phyloP scores from a whole-genome alignment of 1,139 yeast genomes.

The Cylindricascospora bacillispora region DNA sequence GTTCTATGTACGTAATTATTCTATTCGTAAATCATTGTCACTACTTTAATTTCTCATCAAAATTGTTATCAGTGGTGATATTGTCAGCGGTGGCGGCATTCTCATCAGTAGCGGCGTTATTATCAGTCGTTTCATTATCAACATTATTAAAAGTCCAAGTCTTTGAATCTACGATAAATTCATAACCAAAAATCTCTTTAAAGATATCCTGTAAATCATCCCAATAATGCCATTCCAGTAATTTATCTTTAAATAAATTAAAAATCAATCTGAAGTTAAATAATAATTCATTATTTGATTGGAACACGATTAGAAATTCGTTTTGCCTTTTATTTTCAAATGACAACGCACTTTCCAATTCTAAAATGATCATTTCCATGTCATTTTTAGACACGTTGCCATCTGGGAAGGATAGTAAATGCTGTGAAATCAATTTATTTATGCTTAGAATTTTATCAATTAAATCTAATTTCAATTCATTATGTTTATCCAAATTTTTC shows the following conservation, averaged over 20 bases:
- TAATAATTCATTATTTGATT: conserved; percentile 18
- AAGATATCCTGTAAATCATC: conserved; percentile 14
- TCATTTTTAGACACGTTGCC: conserved; percentile 10
- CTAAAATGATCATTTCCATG: conserved; percentile 19
- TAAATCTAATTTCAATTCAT: conserved; percentile 18
- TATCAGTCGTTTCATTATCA: too few species aligned
- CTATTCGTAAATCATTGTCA: too few species aligned
- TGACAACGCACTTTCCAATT: conserved; percentile 16
- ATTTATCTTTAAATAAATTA: conserved; percentile 12
- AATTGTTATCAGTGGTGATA: too few species aligned
- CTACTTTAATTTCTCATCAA: too few species aligned
- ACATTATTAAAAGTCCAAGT: too few species aligned
- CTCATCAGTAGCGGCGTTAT: too few species aligned
- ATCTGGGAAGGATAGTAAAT: conserved; percentile 5
- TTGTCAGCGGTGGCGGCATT: too few species aligned
- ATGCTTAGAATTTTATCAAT: conserved; percentile 16
- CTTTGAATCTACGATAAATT: conserved; percentile 11
- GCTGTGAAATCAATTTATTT: conserved; percentile 14
- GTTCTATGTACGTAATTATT: too few species aligned
- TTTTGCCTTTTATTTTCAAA: conserved; percentile 14
- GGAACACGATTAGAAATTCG: conserved; percentile 20
- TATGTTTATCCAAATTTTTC: conserved; percentile 19
- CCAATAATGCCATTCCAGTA: conserved; percentile 14
- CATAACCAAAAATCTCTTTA: conserved; percentile 10
- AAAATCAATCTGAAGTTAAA: conserved; percentile 18